These are phyloP conservation scores for Corylus avellana DNA, from an alignment of 306 rosid species.

Conservation along the genomic window DNA sequence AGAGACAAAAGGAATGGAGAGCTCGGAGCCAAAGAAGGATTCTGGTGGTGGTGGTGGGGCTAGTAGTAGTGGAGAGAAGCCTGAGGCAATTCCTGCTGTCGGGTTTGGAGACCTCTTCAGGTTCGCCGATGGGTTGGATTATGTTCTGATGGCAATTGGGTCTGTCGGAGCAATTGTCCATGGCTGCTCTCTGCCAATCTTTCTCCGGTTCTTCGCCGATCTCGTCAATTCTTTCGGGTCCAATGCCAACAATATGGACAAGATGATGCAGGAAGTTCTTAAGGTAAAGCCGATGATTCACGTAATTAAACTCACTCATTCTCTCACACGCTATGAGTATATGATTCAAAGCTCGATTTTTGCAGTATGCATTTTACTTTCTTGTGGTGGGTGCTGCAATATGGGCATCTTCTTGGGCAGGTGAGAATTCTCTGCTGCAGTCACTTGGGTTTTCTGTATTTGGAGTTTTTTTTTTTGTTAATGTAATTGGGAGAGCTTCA, in stretches of 20 bases:
- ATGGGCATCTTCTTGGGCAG: constrained; percentile 99
- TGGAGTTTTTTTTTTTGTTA: constrained; percentile 5
- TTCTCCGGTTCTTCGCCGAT: constrained; percentile 96
- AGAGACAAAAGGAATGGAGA: constrained; percentile 46
- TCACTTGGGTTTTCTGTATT: background rate
- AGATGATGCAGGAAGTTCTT: constrained; percentile 88
- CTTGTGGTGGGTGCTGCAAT: constrained; percentile 97
- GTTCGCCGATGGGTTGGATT: constrained; percentile 94
- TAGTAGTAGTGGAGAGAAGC: constrained; percentile 44
- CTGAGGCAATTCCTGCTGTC: constrained; percentile 51
- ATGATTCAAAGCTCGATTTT: constrained; percentile 15
- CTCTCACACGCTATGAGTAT: background rate
- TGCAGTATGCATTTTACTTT: constrained; percentile 97
- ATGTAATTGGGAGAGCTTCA: constrained; percentile 15
- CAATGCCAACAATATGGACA: constrained; percentile 72
- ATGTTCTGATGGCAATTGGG: constrained; percentile 78
- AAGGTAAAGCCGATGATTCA: constrained; percentile 49
- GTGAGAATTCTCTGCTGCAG: constrained; percentile 37
- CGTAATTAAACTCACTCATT: constrained; percentile 1
- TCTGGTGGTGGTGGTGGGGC: constrained; percentile 15
- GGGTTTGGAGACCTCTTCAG: constrained; percentile 76
- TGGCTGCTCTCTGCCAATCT: constrained; percentile 90
- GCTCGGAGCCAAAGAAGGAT: constrained; percentile 46
- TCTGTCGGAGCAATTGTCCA: constrained; percentile 87
- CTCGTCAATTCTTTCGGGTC: constrained; percentile 96